Base-by-base conservation (phyloP, 1,284 basidiomycete species). In the Puccinia sorghi region DNA sequence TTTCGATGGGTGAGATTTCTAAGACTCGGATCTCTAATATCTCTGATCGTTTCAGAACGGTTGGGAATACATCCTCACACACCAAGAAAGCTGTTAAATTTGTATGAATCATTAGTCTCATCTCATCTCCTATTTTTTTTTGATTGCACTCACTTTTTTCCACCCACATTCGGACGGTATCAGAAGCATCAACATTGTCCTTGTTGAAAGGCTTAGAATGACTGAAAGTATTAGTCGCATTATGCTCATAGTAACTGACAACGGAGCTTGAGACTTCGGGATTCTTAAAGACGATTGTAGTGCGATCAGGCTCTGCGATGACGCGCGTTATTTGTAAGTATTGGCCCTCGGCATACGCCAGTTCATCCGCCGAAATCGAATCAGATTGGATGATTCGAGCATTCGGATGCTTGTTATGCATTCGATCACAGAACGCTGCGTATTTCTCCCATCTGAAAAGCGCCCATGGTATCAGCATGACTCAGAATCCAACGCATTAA, bases 401-500 rank as follows among this genome's bases (percentile, higher is more conserved):
- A 56, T 90, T 90, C 2, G 93, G 91, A 84, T 97, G 93, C 85
- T 97, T 97, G 85, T 90, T 91, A 67, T 96, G 89, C 89, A 97
- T 92, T 41, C 91, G 87, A 85, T 97, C 95, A 85, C 93, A 95
- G 86, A 84, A 97, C 92, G 27, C 82, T 12, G 79, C 80, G 66
- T 69, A 69, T 74, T 73, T 75, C 37, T 74, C 75, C 66, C 66
- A 71, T 71, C 52, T 59, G 22, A 5, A 70, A n/a, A 56, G 13
- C 1, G 9, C 12, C 9, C 17, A 72, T 54, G n/a, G 20, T n/a
- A 50, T 61, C 37, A 61, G 46, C 7, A 71, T 9, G 39, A 69
- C 48, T 43, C 9, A 32, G 5, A 32, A 27, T n/a, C 17, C 50
- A 25, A 32, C 22, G 25, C 32, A 59, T 20, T 90, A 81, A 91